Evolutionary conservation across 768 basidiomycete genomes (phyloP), one percentile per base, ranked within the genome.

Genomic region (Hericium erinaceus): DNA sequence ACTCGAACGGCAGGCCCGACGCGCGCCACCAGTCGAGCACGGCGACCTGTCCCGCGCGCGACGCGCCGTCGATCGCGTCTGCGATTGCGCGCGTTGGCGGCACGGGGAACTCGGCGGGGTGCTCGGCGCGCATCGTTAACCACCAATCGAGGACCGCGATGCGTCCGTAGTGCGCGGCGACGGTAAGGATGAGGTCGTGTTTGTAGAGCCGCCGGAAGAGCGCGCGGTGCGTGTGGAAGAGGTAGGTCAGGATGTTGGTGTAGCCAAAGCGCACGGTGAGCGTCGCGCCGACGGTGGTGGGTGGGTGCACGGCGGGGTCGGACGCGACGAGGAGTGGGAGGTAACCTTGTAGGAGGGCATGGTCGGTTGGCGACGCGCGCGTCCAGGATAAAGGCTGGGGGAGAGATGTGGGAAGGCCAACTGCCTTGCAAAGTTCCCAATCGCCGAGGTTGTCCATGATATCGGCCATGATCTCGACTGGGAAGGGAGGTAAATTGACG

Each of bases 21-120:
- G 76, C 66, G 16, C 80, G 65, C 92, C 91, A 92, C 91, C 91
- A 92, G 59, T 89, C 83, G 20, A 92, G 79, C 12, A 88, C 86
- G 11, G 73, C 71, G 26, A 90, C 79, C 62, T 87, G 83, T 0
- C 92, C 90, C 58, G 83, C 81, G 24, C 87, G 77, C 24, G 88
- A 91, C 15, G 92, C 90, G 33, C 81, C 82, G 60, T 92, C 88
- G 28, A 95, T 77, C 0, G 88, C 85, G 26, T 90, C 84, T 13
- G 82, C 74, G 49, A 87, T 75, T 3, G 84, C 78, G 18, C 70
- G 72, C 4, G 76, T 69, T 57, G 77, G 75, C 0, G 85, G 87
- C 1, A 78, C 73, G 2, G 78, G 77, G 13, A 89, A 65, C 38
- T 83, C 72, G 53, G 83, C 81, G 9, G 84, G 77, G 64, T 85